Percentiles rank a stretch among this genome's conserved stretches.
Conservation (phyloP, 2,329 filamentous ascomycete genomes). For the Exophiala viscosa region DNA sequence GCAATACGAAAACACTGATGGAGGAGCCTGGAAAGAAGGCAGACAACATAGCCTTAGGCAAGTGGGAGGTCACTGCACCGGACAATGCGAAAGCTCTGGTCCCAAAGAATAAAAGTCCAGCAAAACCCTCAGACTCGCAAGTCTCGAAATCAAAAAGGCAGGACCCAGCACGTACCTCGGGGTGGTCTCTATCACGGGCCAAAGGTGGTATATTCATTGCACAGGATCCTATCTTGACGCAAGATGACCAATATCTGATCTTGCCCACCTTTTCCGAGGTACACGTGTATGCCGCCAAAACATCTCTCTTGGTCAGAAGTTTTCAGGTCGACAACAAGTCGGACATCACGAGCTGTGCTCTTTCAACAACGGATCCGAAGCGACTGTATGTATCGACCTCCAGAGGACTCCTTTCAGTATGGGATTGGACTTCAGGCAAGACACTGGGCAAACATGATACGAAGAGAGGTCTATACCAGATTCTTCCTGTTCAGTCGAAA, state of each 20-base stretch:
- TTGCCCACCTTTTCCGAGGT: conserved; percentile 70
- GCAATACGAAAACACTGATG: no score
- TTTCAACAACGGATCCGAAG: conserved; percentile 51
- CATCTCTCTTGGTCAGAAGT: conserved; percentile 73
- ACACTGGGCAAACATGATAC: conserved; percentile 5
- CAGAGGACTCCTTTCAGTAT: conserved; percentile 51
- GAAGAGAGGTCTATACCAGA: conserved; percentile 6
- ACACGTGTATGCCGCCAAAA: conserved; percentile 74
- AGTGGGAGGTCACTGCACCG: not conserved
- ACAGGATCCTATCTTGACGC: conserved; percentile 55
- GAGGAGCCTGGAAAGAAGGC: no score
- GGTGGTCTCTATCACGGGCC: conserved; percentile 49
- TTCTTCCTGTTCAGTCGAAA: conserved; percentile 12
- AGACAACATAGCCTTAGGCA: not conserved
- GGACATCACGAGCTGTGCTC: conserved; percentile 49
- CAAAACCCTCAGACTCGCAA: conserved; percentile 3
- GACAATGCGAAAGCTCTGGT: not conserved
- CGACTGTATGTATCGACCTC: conserved; percentile 53
- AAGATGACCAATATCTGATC: conserved; percentile 65
- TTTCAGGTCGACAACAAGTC: conserved; percentile 56
- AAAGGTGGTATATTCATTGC: conserved; percentile 55
- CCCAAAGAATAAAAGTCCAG: not conserved
- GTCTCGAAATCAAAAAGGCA: not conserved
- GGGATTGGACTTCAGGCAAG: conserved; percentile 55
- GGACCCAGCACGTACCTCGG: conserved; percentile 1